phyloP scores from a whole-genome alignment of 73 alveolate species.

The Paramecium caudatum region DNA sequence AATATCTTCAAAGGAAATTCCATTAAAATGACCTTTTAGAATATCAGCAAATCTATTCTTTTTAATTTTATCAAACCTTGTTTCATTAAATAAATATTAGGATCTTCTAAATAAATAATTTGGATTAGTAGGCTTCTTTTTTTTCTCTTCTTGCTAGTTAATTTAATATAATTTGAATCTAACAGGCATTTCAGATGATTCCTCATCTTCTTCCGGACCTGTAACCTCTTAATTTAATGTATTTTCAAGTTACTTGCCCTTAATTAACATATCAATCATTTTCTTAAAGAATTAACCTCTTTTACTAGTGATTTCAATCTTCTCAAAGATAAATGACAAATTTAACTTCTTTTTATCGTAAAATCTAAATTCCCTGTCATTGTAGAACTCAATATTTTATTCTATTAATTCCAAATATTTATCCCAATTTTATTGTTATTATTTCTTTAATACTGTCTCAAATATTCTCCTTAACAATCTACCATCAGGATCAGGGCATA shows the following conservation, averaged over 20 bases:
- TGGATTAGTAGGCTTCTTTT: background rate
- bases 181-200: background rate
- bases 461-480: background rate
- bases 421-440: background rate
- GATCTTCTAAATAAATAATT: background rate
- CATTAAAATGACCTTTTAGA: background rate
- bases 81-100: background rate
- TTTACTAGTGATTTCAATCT: too few species aligned
- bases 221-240: background rate
- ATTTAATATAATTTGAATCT: background rate
- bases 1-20: background rate
- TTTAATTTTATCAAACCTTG: background rate
- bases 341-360: too few species aligned
- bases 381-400: background rate
- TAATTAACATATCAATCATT: too few species aligned
- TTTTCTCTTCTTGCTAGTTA: background rate
- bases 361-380: background rate
- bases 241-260: too few species aligned
- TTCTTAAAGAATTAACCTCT: too few species aligned
- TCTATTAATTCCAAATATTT: background rate
- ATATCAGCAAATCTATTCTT: background rate
- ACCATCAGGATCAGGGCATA: background rate
- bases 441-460: background rate
- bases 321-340: too few species aligned
- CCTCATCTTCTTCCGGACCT: background rate